Percentiles rank a stretch among this genome's conserved stretches.
phyloP scores from a whole-genome alignment of 192 early-diverging fungal genomes.

The Pilaira anomala region DNA sequence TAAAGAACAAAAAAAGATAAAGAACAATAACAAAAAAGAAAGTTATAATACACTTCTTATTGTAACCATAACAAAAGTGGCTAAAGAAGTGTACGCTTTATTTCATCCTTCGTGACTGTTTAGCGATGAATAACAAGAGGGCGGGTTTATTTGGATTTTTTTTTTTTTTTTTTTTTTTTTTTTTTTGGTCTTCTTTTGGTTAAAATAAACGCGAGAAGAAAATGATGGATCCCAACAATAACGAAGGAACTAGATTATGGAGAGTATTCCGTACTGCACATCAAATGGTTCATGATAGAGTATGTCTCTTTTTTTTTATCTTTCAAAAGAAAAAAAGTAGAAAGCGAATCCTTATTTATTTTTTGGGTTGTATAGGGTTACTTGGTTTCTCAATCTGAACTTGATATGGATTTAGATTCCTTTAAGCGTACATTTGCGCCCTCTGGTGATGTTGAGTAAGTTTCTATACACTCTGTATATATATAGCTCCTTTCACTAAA shows the following conservation, averaged over 20 bases:
- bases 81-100: too few species aligned
- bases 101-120: too few species aligned
- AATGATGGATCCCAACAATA: slow-evolving; percentile 15
- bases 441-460: slow-evolving; percentile 77
- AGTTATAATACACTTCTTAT: too few species aligned
- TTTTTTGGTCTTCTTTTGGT: too few species aligned
- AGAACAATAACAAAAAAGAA: too few species aligned
- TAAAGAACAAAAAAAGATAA: too few species aligned
- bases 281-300: slow-evolving; percentile 86
- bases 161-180: too few species aligned
- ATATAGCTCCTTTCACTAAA: neutral
- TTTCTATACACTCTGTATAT: neutral
- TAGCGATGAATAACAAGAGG: too few species aligned
- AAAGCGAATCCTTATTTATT: neutral
- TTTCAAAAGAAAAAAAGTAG: neutral
- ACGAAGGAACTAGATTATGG: slow-evolving; percentile 71
- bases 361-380: slow-evolving; percentile 62
- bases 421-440: slow-evolving; percentile 70
- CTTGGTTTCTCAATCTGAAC: slow-evolving; percentile 71
- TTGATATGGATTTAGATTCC: slow-evolving; percentile 77
- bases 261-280: slow-evolving; percentile 86
- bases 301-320: slow-evolving; percentile 32
- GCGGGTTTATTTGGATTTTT: too few species aligned
- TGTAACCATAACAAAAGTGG: too few species aligned
- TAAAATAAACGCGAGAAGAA: neutral